Evolutionary conservation across 176 grass and related monocot genomes (phyloP), one percentile per base, ranked within the genome.

Genomic region (Areca catechu): DNA sequence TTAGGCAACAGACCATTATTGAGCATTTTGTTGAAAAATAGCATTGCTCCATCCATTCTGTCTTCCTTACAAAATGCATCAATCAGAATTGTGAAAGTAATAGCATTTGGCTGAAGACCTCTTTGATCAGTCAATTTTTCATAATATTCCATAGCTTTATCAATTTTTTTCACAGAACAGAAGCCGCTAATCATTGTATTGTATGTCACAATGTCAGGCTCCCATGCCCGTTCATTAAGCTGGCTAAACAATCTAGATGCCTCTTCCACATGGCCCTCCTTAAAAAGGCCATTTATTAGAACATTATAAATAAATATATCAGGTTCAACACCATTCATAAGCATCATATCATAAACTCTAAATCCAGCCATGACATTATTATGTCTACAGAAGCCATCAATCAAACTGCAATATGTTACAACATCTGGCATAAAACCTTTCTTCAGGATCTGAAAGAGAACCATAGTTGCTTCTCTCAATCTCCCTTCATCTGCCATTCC

Each of bases 1-100:
- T 43, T 43, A 5, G 10, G 34, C 34, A 43, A 43, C 3, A 10
- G 9, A 12, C 34, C 34, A 9, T 43, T 12, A 3, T 43, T 1
- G 10, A 54, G 51, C 64, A 67, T 67, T 23, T 54, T 67, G 55
- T 54, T 15, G 51, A 67, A 67, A 25, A 67, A 55, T 34, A 54
- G 51, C 17, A 34, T 12, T 16, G 64, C 64, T 51, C 43, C 64
- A 3, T 67, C 51, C 64, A 67, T 55, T 67, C 50, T 67, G 2
- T 24, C 64, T 67, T 67, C 50, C 37, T 67, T 67, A 34, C 64
- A 67, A 67, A 28, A 67, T 67, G 64, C 24, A 54, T 67, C 50
- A 67, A 67, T 67, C 18, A 67, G 10, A 67, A 67, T 67, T 15
- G 64, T 67, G 19, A 43, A 43, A 12, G 34, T 43, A 43, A 43